A percentile compares a stretch with the other conserved stretches of the same genome.
Conservation (phyloP, 441 rosid species). For the Gossypium gossypioides region DNA sequence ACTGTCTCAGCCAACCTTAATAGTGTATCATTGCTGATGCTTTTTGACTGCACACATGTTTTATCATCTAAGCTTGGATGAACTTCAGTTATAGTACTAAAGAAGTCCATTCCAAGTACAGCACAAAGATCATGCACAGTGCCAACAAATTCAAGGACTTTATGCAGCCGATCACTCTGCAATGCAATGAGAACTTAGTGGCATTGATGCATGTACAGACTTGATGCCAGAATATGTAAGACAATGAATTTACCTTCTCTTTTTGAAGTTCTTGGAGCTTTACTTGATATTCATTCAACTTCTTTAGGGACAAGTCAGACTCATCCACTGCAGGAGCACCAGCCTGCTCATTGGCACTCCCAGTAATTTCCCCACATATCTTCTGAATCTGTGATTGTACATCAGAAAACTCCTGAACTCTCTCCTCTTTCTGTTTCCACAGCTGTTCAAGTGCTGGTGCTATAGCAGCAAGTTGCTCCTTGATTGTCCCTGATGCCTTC, state of each 20-base stretch:
- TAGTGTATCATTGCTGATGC: slow-evolving; percentile 90
- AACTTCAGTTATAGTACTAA: slow-evolving; percentile 72
- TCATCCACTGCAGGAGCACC: slow-evolving; percentile 64
- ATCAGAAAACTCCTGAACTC: slow-evolving; percentile 73
- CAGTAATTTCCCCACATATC: slow-evolving; percentile 85
- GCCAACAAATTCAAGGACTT: slow-evolving; percentile 83
- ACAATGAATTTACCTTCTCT: slow-evolving; percentile 54
- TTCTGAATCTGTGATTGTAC: slow-evolving; percentile 82
- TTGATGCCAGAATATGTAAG: not conserved
- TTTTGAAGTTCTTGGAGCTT: slow-evolving; percentile 90
- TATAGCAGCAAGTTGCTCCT: slow-evolving; percentile 86
- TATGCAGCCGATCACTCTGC: slow-evolving; percentile 86
- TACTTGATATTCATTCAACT: slow-evolving; percentile 63
- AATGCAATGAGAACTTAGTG: slow-evolving; percentile 22
- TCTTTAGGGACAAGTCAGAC: slow-evolving; percentile 72
- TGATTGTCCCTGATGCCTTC: slow-evolving; percentile 74
- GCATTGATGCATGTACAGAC: not conserved
- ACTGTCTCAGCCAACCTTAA: slow-evolving; percentile 81
- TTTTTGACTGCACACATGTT: slow-evolving; percentile 63
- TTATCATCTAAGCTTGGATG: slow-evolving; percentile 91
- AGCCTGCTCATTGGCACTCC: slow-evolving; percentile 36
- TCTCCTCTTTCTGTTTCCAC: slow-evolving; percentile 88
- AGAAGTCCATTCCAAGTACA: slow-evolving; percentile 86
- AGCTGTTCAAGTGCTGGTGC: slow-evolving; percentile 88
- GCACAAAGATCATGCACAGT: slow-evolving; percentile 90